phyloP scores from a whole-genome alignment of 2,329 filamentous ascomycete species.

The Hypoxylon sp. region DNA sequence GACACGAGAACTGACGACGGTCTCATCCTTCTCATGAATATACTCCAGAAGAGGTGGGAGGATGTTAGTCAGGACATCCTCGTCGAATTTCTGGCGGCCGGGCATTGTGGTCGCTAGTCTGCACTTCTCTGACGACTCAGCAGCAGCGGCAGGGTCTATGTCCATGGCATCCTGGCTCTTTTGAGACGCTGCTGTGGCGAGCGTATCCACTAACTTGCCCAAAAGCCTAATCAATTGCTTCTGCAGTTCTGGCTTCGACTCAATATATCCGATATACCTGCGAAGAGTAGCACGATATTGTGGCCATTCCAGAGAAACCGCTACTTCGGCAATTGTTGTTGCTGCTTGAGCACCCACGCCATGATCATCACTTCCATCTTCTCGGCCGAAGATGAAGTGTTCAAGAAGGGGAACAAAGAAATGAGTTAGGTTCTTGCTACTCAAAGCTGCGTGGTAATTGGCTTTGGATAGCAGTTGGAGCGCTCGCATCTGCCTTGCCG shows the following conservation, averaged over 20 bases:
- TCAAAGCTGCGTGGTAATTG: conserved; percentile 72
- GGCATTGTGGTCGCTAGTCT: conserved; percentile 75
- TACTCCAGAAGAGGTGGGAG: conserved; percentile 84
- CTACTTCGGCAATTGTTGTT: conserved; percentile 80
- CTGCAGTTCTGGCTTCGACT: conserved; percentile 82
- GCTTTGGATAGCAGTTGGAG: conserved; percentile 79
- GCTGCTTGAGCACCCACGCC: conserved; percentile 89
- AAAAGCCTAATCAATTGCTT: conserved; percentile 88
- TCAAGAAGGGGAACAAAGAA: conserved; percentile 93
- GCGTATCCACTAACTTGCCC: conserved; percentile 81
- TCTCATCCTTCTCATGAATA: conserved; percentile 93
- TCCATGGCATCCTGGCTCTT: conserved; percentile 58
- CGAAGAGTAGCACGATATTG: conserved; percentile 88
- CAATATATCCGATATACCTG: conserved; percentile 84
- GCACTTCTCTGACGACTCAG: conserved; percentile 45
- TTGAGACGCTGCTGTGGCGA: conserved; percentile 66
- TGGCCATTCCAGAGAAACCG: conserved; percentile 85
- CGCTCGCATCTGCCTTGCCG: conserved; percentile 85
- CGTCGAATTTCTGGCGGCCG: conserved; percentile 71
- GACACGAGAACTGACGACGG: conserved; percentile 91
- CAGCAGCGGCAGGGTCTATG: conserved; percentile 51
- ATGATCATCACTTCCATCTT: conserved; percentile 79
- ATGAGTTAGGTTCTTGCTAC: conserved; percentile 82
- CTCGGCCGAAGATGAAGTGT: conserved; percentile 89
- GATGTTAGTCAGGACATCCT: conserved; percentile 79